Percentiles rank a stretch among this genome's conserved stretches.
Evolutionary conservation across 345 rosid species (phyloP).

Genomic region (Tarenaya hassleriana): DNA sequence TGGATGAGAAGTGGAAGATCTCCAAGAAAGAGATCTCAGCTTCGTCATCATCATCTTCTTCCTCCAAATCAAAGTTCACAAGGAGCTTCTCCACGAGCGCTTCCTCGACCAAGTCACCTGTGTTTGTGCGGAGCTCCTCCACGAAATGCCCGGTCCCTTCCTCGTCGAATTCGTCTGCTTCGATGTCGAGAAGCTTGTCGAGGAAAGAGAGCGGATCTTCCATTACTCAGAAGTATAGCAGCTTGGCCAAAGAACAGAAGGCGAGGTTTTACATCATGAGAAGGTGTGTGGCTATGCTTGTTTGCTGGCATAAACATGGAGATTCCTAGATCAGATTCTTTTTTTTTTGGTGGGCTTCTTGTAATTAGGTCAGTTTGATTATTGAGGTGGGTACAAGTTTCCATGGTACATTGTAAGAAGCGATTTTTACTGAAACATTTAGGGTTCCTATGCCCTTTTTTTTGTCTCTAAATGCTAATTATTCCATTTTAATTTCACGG

Average conservation of each 20-base stretch:
- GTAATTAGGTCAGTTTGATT: slow-evolving; percentile 25
- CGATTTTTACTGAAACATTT: no score
- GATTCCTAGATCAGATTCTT: slow-evolving; percentile 41
- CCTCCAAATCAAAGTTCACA: slow-evolving; percentile 42
- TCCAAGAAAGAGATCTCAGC: slow-evolving; percentile 46
- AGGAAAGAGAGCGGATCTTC: slow-evolving; percentile 63
- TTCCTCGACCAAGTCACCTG: slow-evolving; percentile 55
- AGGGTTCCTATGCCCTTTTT: no score
- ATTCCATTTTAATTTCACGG: no score
- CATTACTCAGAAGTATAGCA: slow-evolving; percentile 63
- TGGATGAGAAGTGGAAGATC: slow-evolving; percentile 79
- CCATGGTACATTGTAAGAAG: slow-evolving; percentile 29
- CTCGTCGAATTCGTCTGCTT: slow-evolving; percentile 26
- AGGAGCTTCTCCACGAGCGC: slow-evolving; percentile 70
- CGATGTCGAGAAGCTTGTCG: slow-evolving; percentile 44
- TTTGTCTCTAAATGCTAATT: no score
- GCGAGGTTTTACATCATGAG: slow-evolving; percentile 94
- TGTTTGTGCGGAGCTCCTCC: slow-evolving; percentile 43
- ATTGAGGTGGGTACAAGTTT: slow-evolving; percentile 25
- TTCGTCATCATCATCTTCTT: slow-evolving; percentile 29
- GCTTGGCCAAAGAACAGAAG: slow-evolving; percentile 90
- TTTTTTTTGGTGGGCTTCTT: slow-evolving; percentile 21
- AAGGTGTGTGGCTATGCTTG: slow-evolving; percentile 97
- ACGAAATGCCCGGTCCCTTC: slow-evolving; percentile 35
- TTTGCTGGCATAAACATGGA: slow-evolving; percentile 94